Evolutionary conservation across 83 land plant genomes (phyloP), one percentile per base, ranked within the genome.

Genomic region (Diphasiastrum complanatum): DNA sequence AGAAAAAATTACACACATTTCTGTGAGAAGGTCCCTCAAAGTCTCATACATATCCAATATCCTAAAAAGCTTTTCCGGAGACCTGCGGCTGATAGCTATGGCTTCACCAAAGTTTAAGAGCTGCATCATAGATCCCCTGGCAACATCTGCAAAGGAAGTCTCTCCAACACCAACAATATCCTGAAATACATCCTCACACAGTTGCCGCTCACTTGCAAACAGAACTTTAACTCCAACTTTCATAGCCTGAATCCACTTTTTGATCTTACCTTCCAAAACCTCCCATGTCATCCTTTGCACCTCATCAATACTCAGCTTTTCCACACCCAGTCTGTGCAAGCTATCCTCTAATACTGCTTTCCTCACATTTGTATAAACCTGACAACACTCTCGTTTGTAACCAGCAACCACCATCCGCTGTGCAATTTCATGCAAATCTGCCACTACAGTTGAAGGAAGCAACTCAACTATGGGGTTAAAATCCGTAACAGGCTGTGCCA

Each of bases 21-120:
- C 73, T 0, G 79, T 67, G 29, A 74, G 48, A 51, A 77, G 72
- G 51, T 81, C 79, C 5, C 53, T 55, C 20, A 87, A 66, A 1
- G 60, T 74, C 43, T 81, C 88, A 48, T 79, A 81, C 85, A 81
- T 81, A 65, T 81, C 83, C 35, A 87, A 81, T 19, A 81, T 66
- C 11, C 78, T 71, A 47, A 75, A 63, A 27, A 87, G 48, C 64
- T 73, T 87, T 36, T 87, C 88, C 26, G 85, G 77, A 12, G 60
- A 29, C 4, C 63, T 70, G 8, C 77, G 75, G 1, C 78, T 72
- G 20, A 84, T 77, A 3, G 83, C 77, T 5, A 87, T 47, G 18
- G 85, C 93, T 36, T 81, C 83, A 18, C 75, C 89, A 68, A 84
- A 79, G 45, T 67, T 81, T 24, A 87, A 71, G 11, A 87, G 76